Evolutionary conservation across 192 early-diverging fungal genomes (phyloP), one percentile per base, ranked within the genome.

Genomic region (Coemansia guatemalensis): DNA sequence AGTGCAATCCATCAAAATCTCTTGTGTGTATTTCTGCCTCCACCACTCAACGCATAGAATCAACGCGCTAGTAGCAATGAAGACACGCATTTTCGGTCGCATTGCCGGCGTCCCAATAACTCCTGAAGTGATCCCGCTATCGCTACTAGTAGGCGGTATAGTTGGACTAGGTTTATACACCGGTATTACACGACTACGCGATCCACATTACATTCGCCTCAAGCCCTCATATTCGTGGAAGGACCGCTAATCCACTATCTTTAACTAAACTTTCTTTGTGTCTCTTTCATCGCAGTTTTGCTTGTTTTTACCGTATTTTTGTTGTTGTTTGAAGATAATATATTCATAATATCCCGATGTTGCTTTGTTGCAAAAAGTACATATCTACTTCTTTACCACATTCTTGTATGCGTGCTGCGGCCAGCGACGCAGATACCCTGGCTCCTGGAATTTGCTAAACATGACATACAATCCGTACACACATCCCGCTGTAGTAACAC

Each of bases 381-480:
- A 39, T 39, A 39, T 39, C 9, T 63, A 52, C 17, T 53, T 35
- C 6, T 11, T 0, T 5, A 41, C 29, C 30, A 59, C 62, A 32
- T 52, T 59, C 63, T 80, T 80, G 71, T 80, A 81, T 20, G 74
- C 64, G 8, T 69, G 58, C 9, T 65, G 62, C 0, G 79, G 79
- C 14, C 41, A 17, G 8, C 73, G 60, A 18, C 79, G 79, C 61
- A 81, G 44, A 61, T 81, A 81, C 6, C 66, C 69, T 18, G 79
- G 79, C 60, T 81, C 79, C 24, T 72, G 69, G 74, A 81, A 75
- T 54, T 75, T 75, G 72, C 73, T 81, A 25, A 61, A 52, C 69
- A 72, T 64, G 21, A 75, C 73, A 56, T 75, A 75, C 14, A 71
- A 24, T 7, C 79, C 79, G 47, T 81, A 80, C n/a, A 60, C 59